Evolutionary conservation across 2,329 filamentous ascomycete species (phyloP), one percentile per base, ranked within the genome.

Genomic region (Leptographium wingfieldii): DNA sequence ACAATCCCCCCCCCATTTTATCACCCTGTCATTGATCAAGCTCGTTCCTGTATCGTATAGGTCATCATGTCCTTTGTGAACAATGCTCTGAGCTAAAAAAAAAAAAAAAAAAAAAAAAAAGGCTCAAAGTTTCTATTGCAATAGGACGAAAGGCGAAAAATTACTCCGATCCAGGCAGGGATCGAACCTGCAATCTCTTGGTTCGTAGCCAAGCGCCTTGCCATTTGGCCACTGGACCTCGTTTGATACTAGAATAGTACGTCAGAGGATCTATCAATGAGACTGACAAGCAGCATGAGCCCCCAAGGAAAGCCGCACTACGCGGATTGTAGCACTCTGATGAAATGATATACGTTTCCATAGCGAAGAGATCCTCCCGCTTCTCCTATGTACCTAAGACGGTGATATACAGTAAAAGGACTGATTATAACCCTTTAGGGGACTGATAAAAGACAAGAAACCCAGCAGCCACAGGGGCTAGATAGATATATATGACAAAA

Each of bases 201-300:
- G 69, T 71, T 71, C 69, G 69, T 70, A 70, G 68, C 69, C 69
- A 70, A 68, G 67, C 68, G 69, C 69, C 68, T 70, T 70, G 69
- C 65, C 69, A 70, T 67, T 67, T 65, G 65, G 66, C 67, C 67
- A 69, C 64, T 65, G 61, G 63, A 65, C 64, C 64, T 16, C 22
- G 22, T 5, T 33, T 9, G 10, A 9, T 25, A n/a, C 2, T n/a
- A 9, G 12, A 2, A 2, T 3, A n/a, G 1, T n/a, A 9, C 5
- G 19, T 46, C 43, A 19, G 7, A 19, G 10, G 1, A 38, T 10
- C 25, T 56, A 55, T 55, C 10, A 55, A 40, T 22, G 33, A 14
- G 33, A 12, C 1, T 9, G 22, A 12, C 25, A 6, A 25, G 12
- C 22, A 10, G 3, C 11, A 4, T 25, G 10, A 16, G 38, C 2